A percentile compares a stretch with the other conserved stretches of the same genome.
These are phyloP conservation scores for Rhynchosporium graminicola DNA, from an alignment of 2,329 filamentous ascomycete genomes.

Conservation along the genomic window DNA sequence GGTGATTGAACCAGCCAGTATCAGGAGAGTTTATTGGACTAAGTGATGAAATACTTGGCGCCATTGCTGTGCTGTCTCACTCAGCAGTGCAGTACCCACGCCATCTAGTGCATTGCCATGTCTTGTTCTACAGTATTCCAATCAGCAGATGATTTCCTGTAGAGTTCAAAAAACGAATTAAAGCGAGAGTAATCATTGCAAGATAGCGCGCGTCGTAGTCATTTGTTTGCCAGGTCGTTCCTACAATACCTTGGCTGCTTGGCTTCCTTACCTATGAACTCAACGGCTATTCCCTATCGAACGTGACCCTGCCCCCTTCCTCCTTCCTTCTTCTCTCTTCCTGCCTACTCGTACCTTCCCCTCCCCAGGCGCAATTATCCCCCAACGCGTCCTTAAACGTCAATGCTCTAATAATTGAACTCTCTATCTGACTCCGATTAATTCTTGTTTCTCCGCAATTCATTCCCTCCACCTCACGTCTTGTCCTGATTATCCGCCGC, in stretches of 20 bases:
- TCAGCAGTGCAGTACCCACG: slow-evolving; percentile 8
- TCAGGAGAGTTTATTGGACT: background rate
- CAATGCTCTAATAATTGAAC: slow-evolving; percentile 15
- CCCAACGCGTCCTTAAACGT: slow-evolving; percentile 4
- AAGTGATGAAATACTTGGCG: background rate
- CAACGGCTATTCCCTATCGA: background rate
- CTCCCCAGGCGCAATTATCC: slow-evolving; percentile 4
- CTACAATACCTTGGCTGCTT: background rate
- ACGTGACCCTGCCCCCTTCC: background rate
- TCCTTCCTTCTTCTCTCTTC: background rate
- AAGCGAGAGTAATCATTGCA: background rate
- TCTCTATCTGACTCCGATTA: slow-evolving; percentile 11
- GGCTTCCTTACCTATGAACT: background rate
- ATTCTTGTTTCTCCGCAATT: slow-evolving; percentile 3
- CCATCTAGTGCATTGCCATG: background rate
- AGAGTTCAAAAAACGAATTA: background rate
- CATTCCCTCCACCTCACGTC: background rate
- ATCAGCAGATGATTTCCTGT: background rate
- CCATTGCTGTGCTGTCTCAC: background rate
- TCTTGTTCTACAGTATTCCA: background rate
- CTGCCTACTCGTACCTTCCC: background rate
- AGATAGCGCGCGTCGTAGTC: background rate
- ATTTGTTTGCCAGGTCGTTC: background rate
- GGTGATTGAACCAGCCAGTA: slow-evolving; percentile 5
- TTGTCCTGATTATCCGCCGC: slow-evolving; percentile 9